Conservation (phyloP, 805 yeast genomes). For the Candida saitoana region DNA sequence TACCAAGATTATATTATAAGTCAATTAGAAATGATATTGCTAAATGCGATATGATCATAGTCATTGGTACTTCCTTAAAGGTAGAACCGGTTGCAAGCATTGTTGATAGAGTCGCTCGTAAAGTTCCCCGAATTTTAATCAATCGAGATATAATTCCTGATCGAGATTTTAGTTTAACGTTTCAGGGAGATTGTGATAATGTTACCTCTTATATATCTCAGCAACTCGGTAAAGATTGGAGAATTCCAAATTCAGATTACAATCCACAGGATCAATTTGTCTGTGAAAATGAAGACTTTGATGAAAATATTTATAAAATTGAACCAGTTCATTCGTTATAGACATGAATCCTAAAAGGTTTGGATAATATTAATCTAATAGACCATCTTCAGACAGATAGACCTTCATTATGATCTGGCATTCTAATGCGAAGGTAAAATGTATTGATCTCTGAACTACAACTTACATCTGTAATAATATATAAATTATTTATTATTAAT, state of each 20-base stretch:
- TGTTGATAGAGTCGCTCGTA: constrained; percentile 65
- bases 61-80: constrained; percentile 87
- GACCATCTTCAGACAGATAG: too few relatives aligned
- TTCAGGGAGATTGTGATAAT: constrained; percentile 82
- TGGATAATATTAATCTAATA: too few relatives aligned
- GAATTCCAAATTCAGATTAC: constrained; percentile 16
- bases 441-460: too few relatives aligned
- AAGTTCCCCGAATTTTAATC: constrained; percentile 79
- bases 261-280: constrained; percentile 1
- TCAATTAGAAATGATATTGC: constrained; percentile 54
- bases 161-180: constrained; percentile 70
- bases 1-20: constrained; percentile 68
- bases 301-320: constrained; percentile 5
- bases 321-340: constrained; percentile 3
- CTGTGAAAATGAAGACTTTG: constrained; percentile 6
- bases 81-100: constrained; percentile 91
- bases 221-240: constrained; percentile 22
- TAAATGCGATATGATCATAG: constrained; percentile 72
- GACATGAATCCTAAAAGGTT: too few relatives aligned
- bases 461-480: background rate
- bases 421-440: background rate
- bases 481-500: background rate
- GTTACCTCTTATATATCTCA: constrained; percentile 57
- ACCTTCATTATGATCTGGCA: background rate
- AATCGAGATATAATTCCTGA: constrained; percentile 74